Percentiles rank a stretch among this genome's conserved stretches.
Evolutionary conservation across 1,284 basidiomycete species (phyloP).

Genomic region (Macrocybe sp.): DNA sequence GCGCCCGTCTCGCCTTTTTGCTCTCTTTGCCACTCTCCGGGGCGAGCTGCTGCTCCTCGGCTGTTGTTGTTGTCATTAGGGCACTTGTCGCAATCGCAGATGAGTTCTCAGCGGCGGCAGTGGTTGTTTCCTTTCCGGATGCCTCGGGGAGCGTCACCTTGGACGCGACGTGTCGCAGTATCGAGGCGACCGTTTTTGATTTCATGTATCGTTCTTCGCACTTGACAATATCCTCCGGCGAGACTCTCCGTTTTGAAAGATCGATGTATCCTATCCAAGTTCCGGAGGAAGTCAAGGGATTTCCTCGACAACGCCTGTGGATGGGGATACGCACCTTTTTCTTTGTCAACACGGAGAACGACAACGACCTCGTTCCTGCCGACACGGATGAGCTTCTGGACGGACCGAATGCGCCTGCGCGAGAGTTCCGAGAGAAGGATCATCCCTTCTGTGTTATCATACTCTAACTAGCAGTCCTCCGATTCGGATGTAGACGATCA

Average conservation of each 20-base stretch:
- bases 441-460: constrained; percentile 99
- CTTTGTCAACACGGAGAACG: constrained; percentile 97
- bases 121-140: constrained; percentile 29
- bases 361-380: constrained; percentile 99
- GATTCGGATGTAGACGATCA: background rate
- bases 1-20: constrained; percentile 41
- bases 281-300: background rate
- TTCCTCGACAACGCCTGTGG: constrained; percentile 1
- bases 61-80: background rate
- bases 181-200: constrained; percentile 91
- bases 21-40: constrained; percentile 27
- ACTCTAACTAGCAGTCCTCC: constrained; percentile 72
- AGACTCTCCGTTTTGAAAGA: constrained; percentile 98
- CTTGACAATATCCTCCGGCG: constrained; percentile 96
- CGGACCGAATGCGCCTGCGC: constrained; percentile 93
- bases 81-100: no score
- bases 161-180: constrained; percentile 91
- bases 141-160: constrained; percentile 48
- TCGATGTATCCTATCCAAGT: constrained; percentile 85
- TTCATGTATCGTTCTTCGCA: constrained; percentile 99
- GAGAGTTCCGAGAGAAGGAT: constrained; percentile 97
- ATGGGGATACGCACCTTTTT: constrained; percentile 73
- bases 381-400: constrained; percentile 97
- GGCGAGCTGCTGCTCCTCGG: constrained; percentile 28
- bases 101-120: constrained; percentile 16